A percentile compares a stretch with the other conserved stretches of the same genome.
These are phyloP conservation scores for Talaromyces sp. DNA, from an alignment of 2,329 filamentous ascomycete species.

Conservation along the genomic window DNA sequence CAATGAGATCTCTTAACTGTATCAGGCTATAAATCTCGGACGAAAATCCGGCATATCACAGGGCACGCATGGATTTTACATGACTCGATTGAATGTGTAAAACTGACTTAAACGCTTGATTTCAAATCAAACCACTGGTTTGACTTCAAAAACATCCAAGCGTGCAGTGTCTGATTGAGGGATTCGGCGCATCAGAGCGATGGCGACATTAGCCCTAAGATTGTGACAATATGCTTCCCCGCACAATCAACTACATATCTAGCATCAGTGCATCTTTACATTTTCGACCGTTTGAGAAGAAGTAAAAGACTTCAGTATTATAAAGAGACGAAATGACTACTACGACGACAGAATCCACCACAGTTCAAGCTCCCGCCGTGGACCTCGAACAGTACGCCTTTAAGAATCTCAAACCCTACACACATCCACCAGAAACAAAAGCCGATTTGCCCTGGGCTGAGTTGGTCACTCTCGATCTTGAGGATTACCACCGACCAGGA, in stretches of 20 bases:
- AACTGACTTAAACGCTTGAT: not conserved
- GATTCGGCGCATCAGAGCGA: not conserved
- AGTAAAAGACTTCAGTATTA: not conserved
- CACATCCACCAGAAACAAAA: slow-evolving; percentile 16
- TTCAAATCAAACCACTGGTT: not conserved
- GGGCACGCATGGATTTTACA: not conserved
- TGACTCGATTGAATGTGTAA: not conserved
- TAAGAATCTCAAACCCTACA: slow-evolving; percentile 13
- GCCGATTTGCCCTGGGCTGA: slow-evolving; percentile 48
- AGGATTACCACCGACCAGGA: slow-evolving; percentile 52
- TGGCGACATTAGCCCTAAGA: slow-evolving; percentile 12
- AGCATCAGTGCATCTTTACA: not conserved
- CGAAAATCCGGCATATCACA: not conserved
- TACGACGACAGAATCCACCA: not conserved
- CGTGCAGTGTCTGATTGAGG: not conserved
- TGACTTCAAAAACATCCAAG: too few species aligned
- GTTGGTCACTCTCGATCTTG: slow-evolving; percentile 56
- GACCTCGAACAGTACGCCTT: slow-evolving; percentile 14
- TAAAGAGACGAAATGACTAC: slow-evolving; percentile 1
- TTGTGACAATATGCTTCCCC: slow-evolving; percentile 2
- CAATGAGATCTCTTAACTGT: not conserved
- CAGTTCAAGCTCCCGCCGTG: not conserved
- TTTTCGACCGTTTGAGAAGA: not conserved
- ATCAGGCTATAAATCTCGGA: not conserved
- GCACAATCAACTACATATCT: not conserved